Evolutionary conservation across 305 asterid species (phyloP).

Genomic region (Stenogyne calaminthoides): DNA sequence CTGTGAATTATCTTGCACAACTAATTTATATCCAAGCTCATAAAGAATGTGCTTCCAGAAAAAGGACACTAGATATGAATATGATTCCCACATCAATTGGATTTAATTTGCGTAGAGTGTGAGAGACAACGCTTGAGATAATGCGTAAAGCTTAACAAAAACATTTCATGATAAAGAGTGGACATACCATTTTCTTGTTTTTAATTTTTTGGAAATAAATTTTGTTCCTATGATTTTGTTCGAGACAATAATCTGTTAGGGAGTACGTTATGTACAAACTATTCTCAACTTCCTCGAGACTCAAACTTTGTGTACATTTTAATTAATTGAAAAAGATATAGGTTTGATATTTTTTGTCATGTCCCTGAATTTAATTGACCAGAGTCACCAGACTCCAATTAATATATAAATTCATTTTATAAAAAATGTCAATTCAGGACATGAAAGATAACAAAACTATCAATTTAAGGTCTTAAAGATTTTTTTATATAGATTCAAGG

Average conservation of each 20-base stretch:
- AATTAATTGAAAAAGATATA: no score
- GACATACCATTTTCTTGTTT: neutral
- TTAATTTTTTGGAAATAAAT: neutral
- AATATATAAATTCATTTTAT: no score
- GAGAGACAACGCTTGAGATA: constrained; percentile 1
- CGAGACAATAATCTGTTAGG: neutral
- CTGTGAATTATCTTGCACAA: constrained; percentile 26
- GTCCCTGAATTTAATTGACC: no score
- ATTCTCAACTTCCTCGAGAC: no score
- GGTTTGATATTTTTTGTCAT: no score
- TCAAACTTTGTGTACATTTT: no score
- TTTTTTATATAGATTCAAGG: no score
- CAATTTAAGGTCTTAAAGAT: no score
- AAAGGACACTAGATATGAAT: constrained; percentile 21
- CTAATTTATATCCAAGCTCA: constrained; percentile 6
- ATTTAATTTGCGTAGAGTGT: neutral
- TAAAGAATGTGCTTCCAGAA: constrained; percentile 4
- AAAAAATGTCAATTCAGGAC: no score
- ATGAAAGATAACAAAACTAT: no score
- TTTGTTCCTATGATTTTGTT: neutral
- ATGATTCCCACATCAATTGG: constrained; percentile 29
- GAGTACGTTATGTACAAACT: no score
- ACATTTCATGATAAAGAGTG: constrained; percentile 1
- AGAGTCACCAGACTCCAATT: no score
- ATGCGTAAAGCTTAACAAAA: constrained; percentile 28